Evolutionary conservation across 2,329 filamentous ascomycete genomes (phyloP), one percentile per base, ranked within the genome.

Genomic region (Colletotrichum sp.): DNA sequence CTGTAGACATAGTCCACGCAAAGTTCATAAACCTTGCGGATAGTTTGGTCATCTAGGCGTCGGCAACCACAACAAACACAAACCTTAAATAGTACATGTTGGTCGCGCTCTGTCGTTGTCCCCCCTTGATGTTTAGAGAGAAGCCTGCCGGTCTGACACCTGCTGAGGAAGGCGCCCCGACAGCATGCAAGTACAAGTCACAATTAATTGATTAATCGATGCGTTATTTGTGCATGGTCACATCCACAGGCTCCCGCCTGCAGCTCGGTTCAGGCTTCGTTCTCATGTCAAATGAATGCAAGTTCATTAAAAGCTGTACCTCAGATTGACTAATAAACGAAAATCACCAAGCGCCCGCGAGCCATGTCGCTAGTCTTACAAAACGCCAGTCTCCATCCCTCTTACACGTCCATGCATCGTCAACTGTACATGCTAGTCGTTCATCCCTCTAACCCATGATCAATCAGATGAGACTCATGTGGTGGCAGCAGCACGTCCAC

Each of bases 401-500:
- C 15, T 34, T 64, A 48, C 59, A 64, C 30, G 4, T 28, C 36
- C 57, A 4, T 32, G 9, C 26, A 36, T 34, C 34, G 1, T 13
- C 67, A n/a, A 5, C 26, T 34, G 28, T 61, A 5, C 13, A 64
- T 21, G 18, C 39, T 9, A 6, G 2, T 21, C 5, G 12, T 3
- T 2, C 9, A 9, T 21, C 2, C 0, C 1, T 34, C 26, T 16
- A 6, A 21, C 6, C 4, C 24, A 10, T n/a, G 21, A 0, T n/a
- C 48, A 3, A 15, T 26, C 16, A 76, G 7, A 76, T 5, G 3
- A 69, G 60, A 67, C 74, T 80, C 82, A 84, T 83, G 43, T 84
- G 82, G 72, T 84, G 83, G 75, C 80, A 78, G 69, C 82, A 83
- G 74, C 82, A 83, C 64, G 77, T 81, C 83, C 83, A 84, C 28